Base-by-base conservation (phyloP, 169 alveolate species). In the Eimeria tenella region DNA sequence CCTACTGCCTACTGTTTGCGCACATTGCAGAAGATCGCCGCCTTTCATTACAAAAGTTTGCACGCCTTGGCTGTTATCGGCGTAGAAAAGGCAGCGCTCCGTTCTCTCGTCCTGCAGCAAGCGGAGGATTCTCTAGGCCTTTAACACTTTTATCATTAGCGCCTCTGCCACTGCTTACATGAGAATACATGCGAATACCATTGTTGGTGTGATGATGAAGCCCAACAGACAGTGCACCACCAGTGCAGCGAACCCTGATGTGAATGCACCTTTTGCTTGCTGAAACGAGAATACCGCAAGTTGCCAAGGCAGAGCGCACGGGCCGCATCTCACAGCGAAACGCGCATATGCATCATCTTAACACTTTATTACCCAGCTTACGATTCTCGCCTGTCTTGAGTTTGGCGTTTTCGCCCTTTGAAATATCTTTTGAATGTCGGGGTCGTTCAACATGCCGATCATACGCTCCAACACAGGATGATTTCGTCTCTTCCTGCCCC, bases 401-500 rank as follows among this genome's bases (percentile, higher is more conserved):
- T 83, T 83, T 31, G 90, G 90, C 21, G 62, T 60, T 52, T 83
- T 83, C 56, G 90, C 23, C 62, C 55, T 77, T 77, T 81, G 82
- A 63, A 91, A 91, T 25, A 91, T 68, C n/a, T 86, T 60, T 49
- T 55, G 82, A 50, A 79, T 77, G 25, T 42, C 65, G 19, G 94
- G 91, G 62, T 77, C 91, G 21, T 91, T 73, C 83, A 79, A 31
- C 94, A 91, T 63, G 25, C 71, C 74, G 52, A 79, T 63, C 94
- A 91, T 91, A 42, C 94, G 94, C 73, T 19, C n/a, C 50, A 91
- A 60, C 19, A 91, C 94, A 3, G 94, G 92, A 7, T 86, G 94
- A 4, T 70, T 73, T 7, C 62, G 77, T 53, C 86, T 42, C 88
- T 62, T 77, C 75, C 94, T 91, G 94, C 21, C 1, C 25, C 21